Base-by-base conservation (phyloP, 306 rosid species). In the Nissolia schottii region DNA sequence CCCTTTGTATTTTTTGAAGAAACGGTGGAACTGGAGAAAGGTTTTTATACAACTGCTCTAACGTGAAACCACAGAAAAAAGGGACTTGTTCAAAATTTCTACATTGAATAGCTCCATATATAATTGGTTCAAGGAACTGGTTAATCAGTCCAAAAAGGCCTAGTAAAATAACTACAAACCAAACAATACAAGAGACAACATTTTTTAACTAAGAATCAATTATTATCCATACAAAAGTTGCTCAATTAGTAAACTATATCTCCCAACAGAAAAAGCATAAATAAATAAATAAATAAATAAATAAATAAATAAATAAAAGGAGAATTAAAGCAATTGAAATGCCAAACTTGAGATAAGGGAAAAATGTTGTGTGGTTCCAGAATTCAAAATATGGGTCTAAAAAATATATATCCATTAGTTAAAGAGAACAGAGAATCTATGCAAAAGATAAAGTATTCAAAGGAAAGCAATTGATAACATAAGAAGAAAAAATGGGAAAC, bases 1-100 rank as follows among this genome's bases (percentile, higher is more conserved):
- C 85, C 85, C 79, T 74, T 46, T 64, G 51, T 66, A 57, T 80
- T 64, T 64, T 74, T 80, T 35, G 81, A 84, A 80, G 81, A 77
- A n/a, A n/a, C n/a, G n/a, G n/a, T n/a, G n/a, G n/a, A n/a, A n/a
- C n/a, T n/a, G n/a, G n/a, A n/a, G n/a, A n/a, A n/a, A n/a, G n/a
- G n/a, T n/a, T n/a, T n/a, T n/a, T n/a, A n/a, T n/a, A n/a, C n/a
- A n/a, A n/a, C 81, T 68, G 58, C 72, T 38, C 73, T n/a, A 27
- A n/a, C 74, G 85, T 60, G 78, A 76, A 58, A 60, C 66, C 64
- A 73, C 70, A 38, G 72, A 63, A 79, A 77, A 74, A 62, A 81
- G 62, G 25, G 56, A 64, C 74, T 45, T n/a, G 28, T 76, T 64
- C 70, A 67, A 62, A n/a, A 66, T 11, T 66, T 73, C 41, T 66